Evolutionary conservation across 768 basidiomycete species (phyloP), one percentile per base, ranked within the genome.

Genomic region (Suillus subaureus): DNA sequence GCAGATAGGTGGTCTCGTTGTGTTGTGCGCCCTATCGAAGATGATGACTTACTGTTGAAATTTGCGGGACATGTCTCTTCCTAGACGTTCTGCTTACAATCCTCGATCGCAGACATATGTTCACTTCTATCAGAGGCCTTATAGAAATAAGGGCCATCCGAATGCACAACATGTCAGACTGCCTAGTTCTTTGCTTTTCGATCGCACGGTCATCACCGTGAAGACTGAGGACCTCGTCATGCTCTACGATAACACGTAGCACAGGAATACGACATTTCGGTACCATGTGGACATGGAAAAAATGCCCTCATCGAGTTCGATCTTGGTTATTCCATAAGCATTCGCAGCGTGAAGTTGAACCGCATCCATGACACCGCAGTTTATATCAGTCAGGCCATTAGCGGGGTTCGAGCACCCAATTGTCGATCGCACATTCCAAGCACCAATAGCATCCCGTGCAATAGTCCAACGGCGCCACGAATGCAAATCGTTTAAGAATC

Each of bases 1-100:
- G 89, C 90, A 3, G 75, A 84, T 33, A 84, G 81, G 61, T 74
- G 92, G 60, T 78, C 78, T 4, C 80, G 80, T 62, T 87, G 81
- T 66, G 70, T 85, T 43, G 83, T 89, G 61, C 83, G 86, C 26
- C 75, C 80, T 40, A 73, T 85, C 54, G 75, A 72, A 31, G 72
- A 75, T 4, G 81, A 86, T 62, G 85, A 87, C 42, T 77, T 92
- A n/a, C 79, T 81, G 23, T 63, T 76, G 33, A 73, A 63, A 39
- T 61, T 73, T 57, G 61, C 64, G 16, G 66, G 67, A n/a, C 67
- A 73, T 11, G 35, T 67, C 15, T 58, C 40, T 42, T 12, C 58
- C 11, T 60, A 42, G 28, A 16, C 18, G 7, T 31, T 60, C 18
- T 7, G 26, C 37, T 39, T 16, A 23, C 23, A 57, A 57, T 23